phyloP scores from a whole-genome alignment of 2,329 filamentous ascomycete genomes.

The Cercospora janseana region DNA sequence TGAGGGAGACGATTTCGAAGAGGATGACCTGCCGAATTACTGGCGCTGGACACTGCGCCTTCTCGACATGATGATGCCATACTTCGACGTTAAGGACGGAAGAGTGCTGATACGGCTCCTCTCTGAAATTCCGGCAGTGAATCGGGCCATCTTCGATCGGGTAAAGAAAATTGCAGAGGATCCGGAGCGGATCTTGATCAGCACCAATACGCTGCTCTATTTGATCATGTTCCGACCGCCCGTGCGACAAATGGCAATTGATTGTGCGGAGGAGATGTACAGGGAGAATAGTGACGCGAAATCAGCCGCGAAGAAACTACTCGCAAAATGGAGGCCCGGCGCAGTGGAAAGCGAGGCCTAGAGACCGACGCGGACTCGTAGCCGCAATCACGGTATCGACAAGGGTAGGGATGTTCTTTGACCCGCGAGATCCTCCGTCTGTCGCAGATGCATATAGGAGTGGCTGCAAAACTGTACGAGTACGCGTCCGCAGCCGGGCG shows the following conservation, averaged over 20 bases:
- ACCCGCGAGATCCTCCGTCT: too few relatives aligned
- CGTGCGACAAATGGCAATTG: constrained; percentile 55
- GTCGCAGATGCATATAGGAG: too few relatives aligned
- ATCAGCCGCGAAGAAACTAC: constrained; percentile 52
- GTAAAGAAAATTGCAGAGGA: constrained; percentile 65
- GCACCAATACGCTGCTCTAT: constrained; percentile 59
- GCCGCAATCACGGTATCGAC: too few relatives aligned
- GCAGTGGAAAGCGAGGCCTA: constrained; percentile 39
- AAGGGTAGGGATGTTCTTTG: too few relatives aligned
- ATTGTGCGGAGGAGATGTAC: constrained; percentile 60
- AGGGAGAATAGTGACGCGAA: constrained; percentile 50
- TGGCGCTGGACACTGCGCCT: constrained; percentile 45
- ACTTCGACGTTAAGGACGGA: constrained; percentile 88
- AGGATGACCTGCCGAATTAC: constrained; percentile 31
- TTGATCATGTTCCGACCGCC: constrained; percentile 60
- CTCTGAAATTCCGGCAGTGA: constrained; percentile 83
- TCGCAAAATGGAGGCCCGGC: constrained; percentile 56
- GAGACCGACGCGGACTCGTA: too few relatives aligned
- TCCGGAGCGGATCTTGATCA: constrained; percentile 61
- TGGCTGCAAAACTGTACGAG: too few relatives aligned
- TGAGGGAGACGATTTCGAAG: constrained; percentile 15
- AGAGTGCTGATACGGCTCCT: constrained; percentile 79
- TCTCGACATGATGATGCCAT: constrained; percentile 85
- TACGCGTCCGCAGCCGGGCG: too few relatives aligned
- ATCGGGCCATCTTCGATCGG: constrained; percentile 66